phyloP scores from a whole-genome alignment of 2,329 filamentous ascomycete genomes.

The Fusarium sp. region DNA sequence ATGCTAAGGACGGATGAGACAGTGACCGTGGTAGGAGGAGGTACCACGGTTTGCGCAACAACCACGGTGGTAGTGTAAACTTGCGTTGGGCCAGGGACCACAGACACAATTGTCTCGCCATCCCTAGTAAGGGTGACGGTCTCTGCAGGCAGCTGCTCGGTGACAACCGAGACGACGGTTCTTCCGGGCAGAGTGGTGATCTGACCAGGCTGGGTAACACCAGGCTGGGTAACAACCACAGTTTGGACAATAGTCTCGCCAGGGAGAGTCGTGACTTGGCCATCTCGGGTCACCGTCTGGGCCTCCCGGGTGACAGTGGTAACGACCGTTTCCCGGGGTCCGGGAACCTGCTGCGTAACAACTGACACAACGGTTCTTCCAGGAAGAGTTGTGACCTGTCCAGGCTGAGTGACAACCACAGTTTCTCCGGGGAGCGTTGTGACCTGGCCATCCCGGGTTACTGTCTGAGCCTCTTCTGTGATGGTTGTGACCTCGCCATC shows the following conservation, averaged over 20 bases:
- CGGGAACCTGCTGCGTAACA: not conserved
- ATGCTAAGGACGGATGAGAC: slow-evolving; percentile 46
- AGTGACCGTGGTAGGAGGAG: slow-evolving; percentile 46
- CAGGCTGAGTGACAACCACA: slow-evolving; percentile 43
- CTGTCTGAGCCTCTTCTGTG: slow-evolving; percentile 14
- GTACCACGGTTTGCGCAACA: slow-evolving; percentile 44
- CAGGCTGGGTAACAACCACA: slow-evolving; percentile 36
- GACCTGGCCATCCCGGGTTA: slow-evolving; percentile 39
- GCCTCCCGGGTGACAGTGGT: not conserved
- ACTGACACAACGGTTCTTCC: not conserved
- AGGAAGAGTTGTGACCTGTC: slow-evolving; percentile 28
- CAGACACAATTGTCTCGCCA: slow-evolving; percentile 46
- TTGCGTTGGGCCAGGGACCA: slow-evolving; percentile 44
- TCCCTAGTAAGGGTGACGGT: slow-evolving; percentile 49
- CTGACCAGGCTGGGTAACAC: slow-evolving; percentile 36
- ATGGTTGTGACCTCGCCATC: not conserved
- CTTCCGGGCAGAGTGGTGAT: slow-evolving; percentile 42
- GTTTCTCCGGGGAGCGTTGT: slow-evolving; percentile 27
- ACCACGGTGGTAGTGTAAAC: slow-evolving; percentile 48
- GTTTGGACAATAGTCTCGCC: slow-evolving; percentile 42
- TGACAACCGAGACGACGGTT: slow-evolving; percentile 50
- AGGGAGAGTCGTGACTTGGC: slow-evolving; percentile 38
- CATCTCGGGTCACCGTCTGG: slow-evolving; percentile 38
- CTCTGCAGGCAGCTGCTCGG: slow-evolving; percentile 43
- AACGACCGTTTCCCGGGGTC: not conserved